Evolutionary conservation across 1,284 basidiomycete species (phyloP), one percentile per base, ranked within the genome.

Genomic region (Mycosarcoma maydis): DNA sequence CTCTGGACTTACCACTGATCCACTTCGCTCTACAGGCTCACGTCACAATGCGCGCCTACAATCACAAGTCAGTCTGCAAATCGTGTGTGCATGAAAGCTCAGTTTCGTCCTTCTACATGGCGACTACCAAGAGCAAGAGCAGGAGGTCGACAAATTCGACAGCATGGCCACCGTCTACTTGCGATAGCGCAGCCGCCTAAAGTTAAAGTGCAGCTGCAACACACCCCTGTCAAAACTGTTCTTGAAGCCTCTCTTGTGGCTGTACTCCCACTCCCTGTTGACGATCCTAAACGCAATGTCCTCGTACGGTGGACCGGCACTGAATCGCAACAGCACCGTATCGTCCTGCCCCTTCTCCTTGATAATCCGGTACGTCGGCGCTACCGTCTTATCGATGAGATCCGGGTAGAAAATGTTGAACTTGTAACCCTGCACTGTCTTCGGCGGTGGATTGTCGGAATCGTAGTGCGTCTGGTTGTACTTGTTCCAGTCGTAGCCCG

Each of bases 401-500:
- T 96, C 93, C 0, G 94, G 94, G 80, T 95, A 94, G 83, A 94
- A 94, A 33, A 94, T 91, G 76, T 94, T 94, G 84, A 94, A 94
- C 85, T 98, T 98, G 85, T 99, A 99, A 38, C 79, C 79, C 83
- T 98, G 95, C 36, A 81, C 78, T 20, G 77, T 67, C 56, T 80
- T 80, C 16, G 80, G 80, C 30, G 80, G 80, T 6, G 80, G 80
- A 40, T 81, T 78, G 50, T 80, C 76, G 32, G 71, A 64, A 34
- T 81, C 80, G 57, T 81, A 81, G 56, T 81, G 80, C 20, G 77
- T 79, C 61, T 81, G 77, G 56, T 81, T 81, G 73, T 81, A 83
- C 85, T 96, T 95, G 85, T 96, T 98, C 96, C 96, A 99, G 82
- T 98, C 96, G 82, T 95, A 99, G n/a, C 96, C 96, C n/a, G 96